phyloP scores from a whole-genome alignment of 1,139 yeast species.

The Pneumocystis oryctolagi region DNA sequence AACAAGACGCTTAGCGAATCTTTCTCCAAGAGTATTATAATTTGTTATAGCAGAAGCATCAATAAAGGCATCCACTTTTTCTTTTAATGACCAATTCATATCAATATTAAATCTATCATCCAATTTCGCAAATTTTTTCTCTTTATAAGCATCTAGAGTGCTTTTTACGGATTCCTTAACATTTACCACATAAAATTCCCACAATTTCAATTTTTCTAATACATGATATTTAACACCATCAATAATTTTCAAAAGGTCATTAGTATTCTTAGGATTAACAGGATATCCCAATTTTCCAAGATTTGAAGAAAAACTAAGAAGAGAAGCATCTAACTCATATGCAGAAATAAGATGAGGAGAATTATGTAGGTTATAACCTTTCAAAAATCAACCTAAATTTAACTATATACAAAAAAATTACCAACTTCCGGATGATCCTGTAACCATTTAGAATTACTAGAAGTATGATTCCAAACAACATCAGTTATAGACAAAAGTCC shows the following conservation, averaged over 20 bases:
- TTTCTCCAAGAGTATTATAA: slow-evolving; percentile 29
- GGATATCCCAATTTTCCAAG: slow-evolving; percentile 48
- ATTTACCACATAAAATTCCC: slow-evolving; percentile 79
- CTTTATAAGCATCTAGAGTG: slow-evolving; percentile 13
- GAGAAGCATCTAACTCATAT: slow-evolving; percentile 58
- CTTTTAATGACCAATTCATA: slow-evolving; percentile 3
- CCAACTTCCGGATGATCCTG: slow-evolving; percentile 72
- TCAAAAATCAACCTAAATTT: neutral
- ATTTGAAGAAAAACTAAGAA: slow-evolving; percentile 47
- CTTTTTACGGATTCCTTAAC: slow-evolving; percentile 27
- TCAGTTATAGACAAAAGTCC: slow-evolving; percentile 70
- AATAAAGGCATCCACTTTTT: slow-evolving; percentile 27
- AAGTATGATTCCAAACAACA: slow-evolving; percentile 89
- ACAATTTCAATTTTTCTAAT: slow-evolving; percentile 47
- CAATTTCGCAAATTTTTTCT: neutral
- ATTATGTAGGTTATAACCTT: slow-evolving; percentile 58
- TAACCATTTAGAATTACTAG: slow-evolving; percentile 77
- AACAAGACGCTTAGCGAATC: slow-evolving; percentile 45
- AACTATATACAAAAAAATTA: neutral
- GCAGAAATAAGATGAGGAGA: slow-evolving; percentile 84
- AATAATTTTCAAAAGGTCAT: slow-evolving; percentile 46
- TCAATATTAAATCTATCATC: neutral
- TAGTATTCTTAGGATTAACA: slow-evolving; percentile 32
- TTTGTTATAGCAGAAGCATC: slow-evolving; percentile 28
- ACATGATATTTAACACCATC: slow-evolving; percentile 58